A percentile compares a stretch with the other conserved stretches of the same genome.
These are phyloP conservation scores for Flaveria bidentis DNA, from an alignment of 129 eudicot species.

Conservation along the genomic window DNA sequence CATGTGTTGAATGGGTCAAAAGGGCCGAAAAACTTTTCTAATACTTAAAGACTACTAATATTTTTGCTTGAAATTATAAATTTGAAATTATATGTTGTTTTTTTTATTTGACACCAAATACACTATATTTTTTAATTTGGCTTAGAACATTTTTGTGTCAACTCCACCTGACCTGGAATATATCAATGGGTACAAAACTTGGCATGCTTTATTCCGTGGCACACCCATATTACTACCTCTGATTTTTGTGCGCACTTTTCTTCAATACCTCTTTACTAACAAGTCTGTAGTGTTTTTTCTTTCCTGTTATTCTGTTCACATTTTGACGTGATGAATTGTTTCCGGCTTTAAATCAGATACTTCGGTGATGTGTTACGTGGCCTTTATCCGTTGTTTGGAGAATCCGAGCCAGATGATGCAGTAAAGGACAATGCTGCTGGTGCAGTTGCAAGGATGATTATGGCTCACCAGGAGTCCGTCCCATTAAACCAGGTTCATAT, in stretches of 20 bases:
- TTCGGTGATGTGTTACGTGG: constrained; percentile 69
- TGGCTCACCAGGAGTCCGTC: constrained; percentile 76
- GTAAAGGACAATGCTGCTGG: constrained; percentile 98
- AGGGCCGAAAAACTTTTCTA: neutral
- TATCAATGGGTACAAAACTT: neutral
- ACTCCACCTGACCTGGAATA: neutral
- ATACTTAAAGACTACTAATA: neutral
- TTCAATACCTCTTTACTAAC: neutral
- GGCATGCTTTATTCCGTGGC: neutral
- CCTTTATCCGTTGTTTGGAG: constrained; percentile 84
- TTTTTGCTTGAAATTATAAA: neutral
- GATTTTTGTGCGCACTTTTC: neutral
- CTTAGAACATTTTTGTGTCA: neutral
- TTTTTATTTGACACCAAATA: constrained; percentile 2
- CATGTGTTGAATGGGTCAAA: neutral
- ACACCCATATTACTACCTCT: neutral
- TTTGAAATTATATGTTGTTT: neutral
- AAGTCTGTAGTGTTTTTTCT: neutral
- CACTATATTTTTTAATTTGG: neutral
- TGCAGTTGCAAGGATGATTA: constrained; percentile 98
- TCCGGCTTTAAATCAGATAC: constrained; percentile 47
- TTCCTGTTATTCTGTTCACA: neutral
- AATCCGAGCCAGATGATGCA: constrained; percentile 91
- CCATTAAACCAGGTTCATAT: constrained; percentile 79
- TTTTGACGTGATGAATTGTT: constrained; percentile 22